Evolutionary conservation across 352 stramenopile species (phyloP), one percentile per base, ranked within the genome.

Genomic region (Halophytophthora batemanensis): DNA sequence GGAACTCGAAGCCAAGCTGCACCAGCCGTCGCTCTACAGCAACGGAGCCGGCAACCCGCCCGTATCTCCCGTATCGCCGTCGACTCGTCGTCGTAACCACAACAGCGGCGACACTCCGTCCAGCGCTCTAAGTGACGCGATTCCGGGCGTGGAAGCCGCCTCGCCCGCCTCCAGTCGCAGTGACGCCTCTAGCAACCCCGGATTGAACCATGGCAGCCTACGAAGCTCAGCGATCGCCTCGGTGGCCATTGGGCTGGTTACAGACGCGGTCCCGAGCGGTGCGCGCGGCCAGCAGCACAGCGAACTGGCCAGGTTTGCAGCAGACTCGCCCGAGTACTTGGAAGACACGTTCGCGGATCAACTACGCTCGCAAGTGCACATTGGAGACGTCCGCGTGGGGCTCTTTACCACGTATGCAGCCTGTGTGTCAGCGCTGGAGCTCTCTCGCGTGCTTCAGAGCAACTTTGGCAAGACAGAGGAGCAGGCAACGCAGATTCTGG

Each of bases 1-100:
- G 18, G 82, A 95, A 46, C 71, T 91, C 2, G 84, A 95, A 50
- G 84, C 84, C n/a, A 93, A 92, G 50, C 64, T 95, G 18, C 82
- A 95, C 45, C 84, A 94, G 48, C 82, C 84, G 11, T 88, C 77
- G 12, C 41, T 86, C 23, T 89, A 91, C 61, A 75, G 59, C 44
- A 66, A 41, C 10, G 64, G 69, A 40, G 63, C 40, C 3, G 62
- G 46, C 1, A 80, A 77, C 36, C 28, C 64, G 17, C 66, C 69
- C 15, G 45, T 57, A 8, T 61, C 74, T 3, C 61, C 74, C n/a
- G 59, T 50, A 19, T 85, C 77, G 4, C 61, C 77, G 10, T 53
- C 59, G n/a, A 36, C 67, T 14, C 64, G 69, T 28, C 74, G 70
- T 33, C 72, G 71, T 19, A 81, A 79, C 53, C 56, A 74, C 31